Evolutionary conservation across 2,329 filamentous ascomycete genomes (phyloP), one percentile per base, ranked within the genome.

Genomic region (Harringtonia aguacate): DNA sequence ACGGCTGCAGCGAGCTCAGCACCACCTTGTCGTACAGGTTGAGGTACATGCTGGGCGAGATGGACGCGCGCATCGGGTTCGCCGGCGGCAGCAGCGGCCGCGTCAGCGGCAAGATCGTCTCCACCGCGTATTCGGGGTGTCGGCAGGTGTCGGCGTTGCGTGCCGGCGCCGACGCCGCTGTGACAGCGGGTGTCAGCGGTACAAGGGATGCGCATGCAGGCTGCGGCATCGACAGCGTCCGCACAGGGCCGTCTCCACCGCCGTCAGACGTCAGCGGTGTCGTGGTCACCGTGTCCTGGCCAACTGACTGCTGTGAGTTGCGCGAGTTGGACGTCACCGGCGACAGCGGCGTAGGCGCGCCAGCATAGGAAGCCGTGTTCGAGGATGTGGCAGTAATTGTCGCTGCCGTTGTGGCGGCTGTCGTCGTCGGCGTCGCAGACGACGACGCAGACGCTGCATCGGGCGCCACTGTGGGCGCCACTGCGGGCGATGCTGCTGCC

Each of bases 11-110:
- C 31, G 73, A 76, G 55, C 90, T 81, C 1, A 88, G 61, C 35
- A 95, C 80, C 41, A 95, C 83, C 63, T 95, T 95, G 58, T 84
- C 83, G 67, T 94, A 95, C 45, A 97, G 86, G 38, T 83, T 84
- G 0, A 80, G 68, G 61, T 95, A 94, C 44, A 84, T 74, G 15
- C 73, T 65, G 0, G 85, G 78, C 0, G 72, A 81, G 54, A 95
- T 92, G 28, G 79, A 82, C 27, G 79, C 74, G 45, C 89, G 84
- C 61, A 95, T 79, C 1, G 81, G 74, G 56, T 94, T 89, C 38
- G 74, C 71, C 1, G 76, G 67, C 7, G 87, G 84, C 6, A 95
- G 69, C 6, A 94, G 66, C 1, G 85, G 84, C 7, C 77, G 73
- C 0, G 82, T 77, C 40, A 94, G 62, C 0, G 89, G 89, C 4